Base-by-base conservation (phyloP, 2,329 filamentous ascomycete genomes). In the Colletotrichum limetticola region DNA sequence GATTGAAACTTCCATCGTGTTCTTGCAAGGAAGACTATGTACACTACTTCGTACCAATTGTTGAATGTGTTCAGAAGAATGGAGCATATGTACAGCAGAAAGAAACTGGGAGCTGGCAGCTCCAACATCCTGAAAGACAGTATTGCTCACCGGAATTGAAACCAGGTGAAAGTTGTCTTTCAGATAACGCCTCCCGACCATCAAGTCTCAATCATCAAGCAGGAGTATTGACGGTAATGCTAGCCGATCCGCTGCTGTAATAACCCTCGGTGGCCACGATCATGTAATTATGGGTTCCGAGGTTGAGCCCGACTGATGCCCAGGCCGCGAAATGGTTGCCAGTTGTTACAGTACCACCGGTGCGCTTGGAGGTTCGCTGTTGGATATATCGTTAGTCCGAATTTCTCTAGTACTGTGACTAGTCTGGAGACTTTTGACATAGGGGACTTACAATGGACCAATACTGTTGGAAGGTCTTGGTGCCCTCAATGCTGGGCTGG, bases 301-400 rank as follows among this genome's bases (percentile, higher is more conserved):
- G 77, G 35, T 80, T 82, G 78, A 89, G 78, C 5, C 88, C 88
- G 19, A 78, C 76, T 37, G 82, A 81, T 26, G 78, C 78, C 88
- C 88, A 90, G 5, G 87, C 87, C 75, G 86, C 82, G 75, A 90
- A 89, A 78, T 90, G 88, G 74, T 84, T 86, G 26, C 78, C 81
- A 1, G 83, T 83, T 46, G 84, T 87, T 71, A 91, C 85, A 6
- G 85, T 87, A 5, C 88, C 89, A 65, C 83, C 82, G 26, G 83
- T 82, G 61, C 87, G 83, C 83, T 89, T 88, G 66, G 42, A 49
- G 1, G 42, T 49, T 49, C 42, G 42, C 42, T 42, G 14, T 49
- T 49, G 42, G 19, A 22, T 49, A 1, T 9, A 49, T 49, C 8
- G n/a, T 49, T 22, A 49, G 42, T 49, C 16, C 19, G 8, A 19